phyloP scores from a whole-genome alignment of 805 yeast species.

The Saccharomycopsis sp. region DNA sequence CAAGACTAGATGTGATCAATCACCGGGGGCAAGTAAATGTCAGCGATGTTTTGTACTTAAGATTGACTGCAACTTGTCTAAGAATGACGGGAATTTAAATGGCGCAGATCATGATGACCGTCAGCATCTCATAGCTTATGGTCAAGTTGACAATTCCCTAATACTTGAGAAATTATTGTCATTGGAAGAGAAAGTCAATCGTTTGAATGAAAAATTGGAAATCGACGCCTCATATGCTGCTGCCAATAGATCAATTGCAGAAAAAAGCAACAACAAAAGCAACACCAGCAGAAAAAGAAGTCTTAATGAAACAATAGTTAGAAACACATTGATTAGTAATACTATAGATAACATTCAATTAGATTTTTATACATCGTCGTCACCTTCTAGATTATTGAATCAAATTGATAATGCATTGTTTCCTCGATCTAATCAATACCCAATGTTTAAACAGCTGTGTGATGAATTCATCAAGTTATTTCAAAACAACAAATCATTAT shows the following conservation, averaged over 20 bases:
- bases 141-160: too few relatives aligned
- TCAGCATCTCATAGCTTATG: too few relatives aligned
- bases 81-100: conserved; percentile 25
- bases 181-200: too few relatives aligned
- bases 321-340: conserved; percentile 9
- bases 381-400: conserved; percentile 33
- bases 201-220: too few relatives aligned
- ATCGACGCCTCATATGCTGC: neutral
- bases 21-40: conserved; percentile 33
- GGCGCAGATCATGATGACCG: conserved; percentile 7
- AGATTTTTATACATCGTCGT: conserved; percentile 20
- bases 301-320: neutral
- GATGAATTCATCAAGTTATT: conserved; percentile 43
- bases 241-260: conserved; percentile 7
- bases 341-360: conserved; percentile 17
- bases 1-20: conserved; percentile 50
- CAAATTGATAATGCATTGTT: conserved; percentile 35
- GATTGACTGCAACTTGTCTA: conserved; percentile 40
- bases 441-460: conserved; percentile 27
- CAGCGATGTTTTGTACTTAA: conserved; percentile 44
- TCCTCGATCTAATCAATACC: conserved; percentile 18
- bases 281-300: neutral
- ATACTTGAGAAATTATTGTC: too few relatives aligned
- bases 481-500: conserved; percentile 35
- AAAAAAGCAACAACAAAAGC: neutral